A percentile compares a stretch with the other conserved stretches of the same genome.
phyloP scores from a whole-genome alignment of 2,329 filamentous ascomycete species.

The Aspergillus udagawae region DNA sequence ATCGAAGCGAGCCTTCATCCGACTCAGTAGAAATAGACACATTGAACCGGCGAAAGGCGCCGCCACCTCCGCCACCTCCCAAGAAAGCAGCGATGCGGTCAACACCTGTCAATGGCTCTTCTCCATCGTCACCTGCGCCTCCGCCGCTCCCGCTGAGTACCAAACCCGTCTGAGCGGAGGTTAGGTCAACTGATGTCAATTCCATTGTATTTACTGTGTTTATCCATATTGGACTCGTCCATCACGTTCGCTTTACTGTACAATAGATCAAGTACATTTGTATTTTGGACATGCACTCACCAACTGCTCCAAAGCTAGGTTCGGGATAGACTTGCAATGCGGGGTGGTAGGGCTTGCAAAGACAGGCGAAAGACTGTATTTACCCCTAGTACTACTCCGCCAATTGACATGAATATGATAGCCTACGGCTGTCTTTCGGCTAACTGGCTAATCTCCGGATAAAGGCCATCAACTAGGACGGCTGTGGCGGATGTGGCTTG shows the following conservation, averaged over 20 bases:
- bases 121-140: slow-evolving; percentile 33
- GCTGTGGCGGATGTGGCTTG: background rate
- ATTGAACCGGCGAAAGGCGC: slow-evolving; percentile 46
- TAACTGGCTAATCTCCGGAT: background rate
- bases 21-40: slow-evolving; percentile 25
- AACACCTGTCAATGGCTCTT: slow-evolving; percentile 25
- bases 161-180: slow-evolving; percentile 48
- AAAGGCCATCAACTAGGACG: background rate
- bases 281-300: background rate
- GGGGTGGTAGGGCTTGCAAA: background rate
- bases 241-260: background rate
- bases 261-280: background rate
- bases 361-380: background rate
- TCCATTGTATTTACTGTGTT: background rate
- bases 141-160: slow-evolving; percentile 56
- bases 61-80: slow-evolving; percentile 55
- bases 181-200: background rate
- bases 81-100: slow-evolving; percentile 52
- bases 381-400: background rate
- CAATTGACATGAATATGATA: background rate
- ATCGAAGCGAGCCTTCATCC: slow-evolving; percentile 22
- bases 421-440: background rate
- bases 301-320: background rate
- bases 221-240: background rate
- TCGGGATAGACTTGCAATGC: background rate